A percentile compares a stretch with the other conserved stretches of the same genome.
Evolutionary conservation across 2,329 filamentous ascomycete species (phyloP).

Genomic region (Cladosporium colombiae): DNA sequence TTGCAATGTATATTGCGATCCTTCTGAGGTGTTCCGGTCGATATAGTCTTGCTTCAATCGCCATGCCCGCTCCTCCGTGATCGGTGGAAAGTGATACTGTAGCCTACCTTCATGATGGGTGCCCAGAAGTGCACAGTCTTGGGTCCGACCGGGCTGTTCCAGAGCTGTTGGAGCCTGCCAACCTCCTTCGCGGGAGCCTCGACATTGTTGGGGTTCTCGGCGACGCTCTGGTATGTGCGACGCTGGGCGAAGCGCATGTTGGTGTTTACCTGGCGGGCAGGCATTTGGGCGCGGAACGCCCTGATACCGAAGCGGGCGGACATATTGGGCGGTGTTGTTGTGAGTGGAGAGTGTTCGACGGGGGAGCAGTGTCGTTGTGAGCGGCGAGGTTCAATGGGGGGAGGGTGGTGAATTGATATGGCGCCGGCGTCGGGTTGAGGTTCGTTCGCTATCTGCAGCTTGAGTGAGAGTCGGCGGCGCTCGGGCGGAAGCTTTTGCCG

Average conservation of each 20-base stretch:
- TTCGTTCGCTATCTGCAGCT: neutral
- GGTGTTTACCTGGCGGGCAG: slow-evolving; percentile 48
- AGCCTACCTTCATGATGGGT: slow-evolving; percentile 79
- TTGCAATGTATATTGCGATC: neutral
- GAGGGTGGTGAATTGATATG: slow-evolving; percentile 11
- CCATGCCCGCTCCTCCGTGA: slow-evolving; percentile 10
- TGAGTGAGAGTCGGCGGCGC: slow-evolving; percentile 2
- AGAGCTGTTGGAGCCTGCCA: slow-evolving; percentile 68
- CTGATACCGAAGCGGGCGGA: slow-evolving; percentile 61
- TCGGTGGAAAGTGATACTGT: neutral
- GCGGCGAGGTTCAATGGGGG: neutral
- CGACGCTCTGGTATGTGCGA: slow-evolving; percentile 63
- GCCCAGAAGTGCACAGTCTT: slow-evolving; percentile 99
- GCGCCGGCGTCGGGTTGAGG: slow-evolving; percentile 7
- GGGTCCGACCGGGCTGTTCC: slow-evolving; percentile 51
- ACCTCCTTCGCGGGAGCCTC: slow-evolving; percentile 13
- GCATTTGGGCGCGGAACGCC: slow-evolving; percentile 53
- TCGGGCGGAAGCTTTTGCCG: slow-evolving; percentile 7
- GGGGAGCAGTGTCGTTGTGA: neutral
- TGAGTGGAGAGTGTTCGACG: slow-evolving; percentile 9
- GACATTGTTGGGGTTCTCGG: slow-evolving; percentile 43
- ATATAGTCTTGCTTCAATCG: neutral
- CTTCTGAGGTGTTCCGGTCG: neutral
- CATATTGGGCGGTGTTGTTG: slow-evolving; percentile 42
- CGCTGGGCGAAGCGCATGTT: slow-evolving; percentile 54